Base-by-base conservation (phyloP, 106 monocot genomes). In the Dioscorea alata region DNA sequence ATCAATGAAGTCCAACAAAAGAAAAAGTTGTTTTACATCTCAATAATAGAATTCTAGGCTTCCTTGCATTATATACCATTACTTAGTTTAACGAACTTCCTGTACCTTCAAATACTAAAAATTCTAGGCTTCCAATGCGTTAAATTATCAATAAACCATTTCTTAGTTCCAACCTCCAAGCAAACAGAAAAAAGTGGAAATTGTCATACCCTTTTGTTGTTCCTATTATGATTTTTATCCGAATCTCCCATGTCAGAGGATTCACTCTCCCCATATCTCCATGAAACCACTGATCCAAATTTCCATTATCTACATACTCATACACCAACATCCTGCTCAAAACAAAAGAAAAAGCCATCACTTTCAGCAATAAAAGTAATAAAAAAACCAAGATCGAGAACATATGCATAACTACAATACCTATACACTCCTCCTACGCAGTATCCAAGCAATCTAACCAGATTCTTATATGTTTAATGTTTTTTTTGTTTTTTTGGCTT, bases 241-340 rank as follows among this genome's bases (percentile, higher is more conserved):
- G 77, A 15, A 86, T 84, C 53, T 89, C 89, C 93, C 93, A 93
- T 28, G 93, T 86, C 34, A 93, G 68, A 3, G 89, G 93, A 17
- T 86, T 84, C 3, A 81, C 69, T 73, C 78, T 59, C 7, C 89
- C 86, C 10, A 84, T 74, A 71, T 86, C 86, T n/a, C 86, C 89
- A 76, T 93, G 89, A 54, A 93, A 74, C 93, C 93, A 93, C 61
- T 89, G 93, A 67, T 93, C 89, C 59, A 93, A 69, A 69, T 93
- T 89, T 17, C 93, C 93, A 75, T 89, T 89, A 77, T 86, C 84
- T 4, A 86, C 82, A 66, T 86, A 93, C 63, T 93, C 93, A 59
- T 93, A 93, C 9, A 93, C 89, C 50, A 93, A 89, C 83, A 93
- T 89, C 84, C 93, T 93, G 64, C 3, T 21, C 16, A 21, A 48